phyloP scores from a whole-genome alignment of 352 stramenopile species.

The Thalassiosira hispida region DNA sequence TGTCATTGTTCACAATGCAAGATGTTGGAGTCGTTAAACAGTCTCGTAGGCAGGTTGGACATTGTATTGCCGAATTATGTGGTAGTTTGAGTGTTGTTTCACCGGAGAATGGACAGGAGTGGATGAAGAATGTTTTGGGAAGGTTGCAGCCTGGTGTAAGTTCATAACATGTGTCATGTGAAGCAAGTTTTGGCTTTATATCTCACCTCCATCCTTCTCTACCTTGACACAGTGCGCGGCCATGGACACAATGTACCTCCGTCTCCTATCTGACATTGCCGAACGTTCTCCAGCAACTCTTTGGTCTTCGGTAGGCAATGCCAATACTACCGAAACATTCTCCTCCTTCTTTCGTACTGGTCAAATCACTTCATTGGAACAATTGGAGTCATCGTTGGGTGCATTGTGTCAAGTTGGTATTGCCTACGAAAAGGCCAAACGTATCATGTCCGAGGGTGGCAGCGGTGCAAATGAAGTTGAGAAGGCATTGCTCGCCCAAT shows the following conservation, averaged over 20 bases:
- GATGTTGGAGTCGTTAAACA: neutral
- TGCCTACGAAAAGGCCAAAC: conserved; percentile 49
- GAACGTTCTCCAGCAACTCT: conserved; percentile 65
- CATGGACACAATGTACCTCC: conserved; percentile 38
- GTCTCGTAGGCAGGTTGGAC: conserved; percentile 46
- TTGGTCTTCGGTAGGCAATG: conserved; percentile 21
- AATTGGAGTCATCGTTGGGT: conserved; percentile 41
- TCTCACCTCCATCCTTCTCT: neutral
- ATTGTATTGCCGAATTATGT: conserved; percentile 68
- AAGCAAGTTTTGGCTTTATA: no score
- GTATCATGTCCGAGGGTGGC: conserved; percentile 1
- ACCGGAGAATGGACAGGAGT: conserved; percentile 10
- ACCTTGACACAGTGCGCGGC: conserved; percentile 25
- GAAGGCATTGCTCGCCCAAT: conserved; percentile 19
- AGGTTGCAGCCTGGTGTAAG: conserved; percentile 27
- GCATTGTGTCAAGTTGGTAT: conserved; percentile 51
- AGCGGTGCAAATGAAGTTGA: conserved; percentile 23
- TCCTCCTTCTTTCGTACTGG: conserved; percentile 14
- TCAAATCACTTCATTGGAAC: conserved; percentile 11
- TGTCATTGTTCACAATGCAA: conserved; percentile 43
- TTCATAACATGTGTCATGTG: neutral
- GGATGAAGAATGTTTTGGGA: conserved; percentile 32
- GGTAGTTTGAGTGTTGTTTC: conserved; percentile 32
- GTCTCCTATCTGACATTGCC: conserved; percentile 59
- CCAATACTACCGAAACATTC: conserved; percentile 15